Evolutionary conservation across 108 stramenopile genomes (phyloP).

Genomic region (Seminavis robusta): DNA sequence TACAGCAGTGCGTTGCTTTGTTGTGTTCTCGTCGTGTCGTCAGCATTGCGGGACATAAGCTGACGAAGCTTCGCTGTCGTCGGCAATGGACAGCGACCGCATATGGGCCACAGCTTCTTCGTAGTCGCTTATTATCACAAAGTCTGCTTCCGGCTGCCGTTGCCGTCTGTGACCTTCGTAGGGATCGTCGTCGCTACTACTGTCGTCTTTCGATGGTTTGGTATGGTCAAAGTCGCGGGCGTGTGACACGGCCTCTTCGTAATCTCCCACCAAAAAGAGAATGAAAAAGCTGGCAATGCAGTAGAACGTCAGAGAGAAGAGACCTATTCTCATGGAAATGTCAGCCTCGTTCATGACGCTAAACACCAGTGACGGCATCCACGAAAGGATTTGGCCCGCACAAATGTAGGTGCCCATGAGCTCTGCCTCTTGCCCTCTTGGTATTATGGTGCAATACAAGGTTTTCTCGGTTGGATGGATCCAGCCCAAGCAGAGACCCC

Average conservation of each 20-base stretch:
- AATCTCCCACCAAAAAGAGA: conserved; percentile 23
- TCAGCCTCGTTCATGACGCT: conserved; percentile 61
- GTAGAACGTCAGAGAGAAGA: conserved; percentile 12
- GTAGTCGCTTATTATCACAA: no score
- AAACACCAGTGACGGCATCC: conserved; percentile 67
- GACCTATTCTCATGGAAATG: conserved; percentile 32
- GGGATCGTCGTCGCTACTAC: no score
- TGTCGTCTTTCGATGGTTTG: no score
- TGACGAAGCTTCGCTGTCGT: no score
- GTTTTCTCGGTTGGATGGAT: conserved; percentile 58
- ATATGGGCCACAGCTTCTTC: no score
- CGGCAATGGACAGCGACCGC: no score
- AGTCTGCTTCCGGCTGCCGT: no score
- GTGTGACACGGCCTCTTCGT: conserved; percentile 38
- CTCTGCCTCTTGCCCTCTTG: conserved; percentile 73
- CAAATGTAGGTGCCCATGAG: conserved; percentile 72
- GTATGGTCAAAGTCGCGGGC: conserved; percentile 27
- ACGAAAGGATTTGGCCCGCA: conserved; percentile 57
- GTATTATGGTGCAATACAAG: conserved; percentile 52
- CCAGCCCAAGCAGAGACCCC: conserved; percentile 77
- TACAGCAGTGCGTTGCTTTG: no score
- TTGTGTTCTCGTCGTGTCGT: no score
- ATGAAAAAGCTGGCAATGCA: conserved; percentile 19
- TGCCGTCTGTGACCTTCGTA: no score
- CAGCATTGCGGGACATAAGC: no score